Evolutionary conservation across 2,329 filamentous ascomycete species (phyloP).

Genomic region (Boeremia exigua): DNA sequence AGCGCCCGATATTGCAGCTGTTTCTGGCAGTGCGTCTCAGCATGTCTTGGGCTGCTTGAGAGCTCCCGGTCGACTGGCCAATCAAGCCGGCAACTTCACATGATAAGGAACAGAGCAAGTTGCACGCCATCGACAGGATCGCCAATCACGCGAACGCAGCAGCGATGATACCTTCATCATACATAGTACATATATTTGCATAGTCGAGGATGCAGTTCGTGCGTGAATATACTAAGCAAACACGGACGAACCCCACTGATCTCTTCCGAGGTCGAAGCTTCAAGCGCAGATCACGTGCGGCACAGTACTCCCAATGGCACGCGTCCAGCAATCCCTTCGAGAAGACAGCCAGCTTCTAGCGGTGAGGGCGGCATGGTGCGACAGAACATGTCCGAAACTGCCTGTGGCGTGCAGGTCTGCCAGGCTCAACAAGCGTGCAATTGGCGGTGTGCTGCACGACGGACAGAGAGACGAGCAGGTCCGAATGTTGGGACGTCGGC

Average conservation of each 20-base stretch:
- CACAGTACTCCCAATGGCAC: background rate
- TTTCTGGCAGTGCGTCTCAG: slow-evolving; percentile 10
- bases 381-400: slow-evolving; percentile 2
- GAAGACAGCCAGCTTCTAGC: background rate
- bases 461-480: slow-evolving; percentile 12
- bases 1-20: background rate
- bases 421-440: slow-evolving; percentile 10
- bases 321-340: background rate
- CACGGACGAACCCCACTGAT: too few species aligned
- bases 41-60: slow-evolving; percentile 1
- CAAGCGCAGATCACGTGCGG: background rate
- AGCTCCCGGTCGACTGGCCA: background rate
- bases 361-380: slow-evolving; percentile 5
- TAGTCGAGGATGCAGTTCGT: background rate
- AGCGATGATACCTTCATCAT: background rate
- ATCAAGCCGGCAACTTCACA: slow-evolving; percentile 4
- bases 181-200: background rate
- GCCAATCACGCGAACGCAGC: background rate
- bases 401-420: background rate
- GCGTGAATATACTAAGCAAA: background rate
- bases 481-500: slow-evolving; percentile 24
- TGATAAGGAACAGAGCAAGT: slow-evolving; percentile 6
- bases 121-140: slow-evolving; percentile 6
- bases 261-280: too few species aligned
- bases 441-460: slow-evolving; percentile 28